Evolutionary conservation across 495 filamentous ascomycete genomes (phyloP), one percentile per base, ranked within the genome.

Genomic region (Trichoderma gamsii): DNA sequence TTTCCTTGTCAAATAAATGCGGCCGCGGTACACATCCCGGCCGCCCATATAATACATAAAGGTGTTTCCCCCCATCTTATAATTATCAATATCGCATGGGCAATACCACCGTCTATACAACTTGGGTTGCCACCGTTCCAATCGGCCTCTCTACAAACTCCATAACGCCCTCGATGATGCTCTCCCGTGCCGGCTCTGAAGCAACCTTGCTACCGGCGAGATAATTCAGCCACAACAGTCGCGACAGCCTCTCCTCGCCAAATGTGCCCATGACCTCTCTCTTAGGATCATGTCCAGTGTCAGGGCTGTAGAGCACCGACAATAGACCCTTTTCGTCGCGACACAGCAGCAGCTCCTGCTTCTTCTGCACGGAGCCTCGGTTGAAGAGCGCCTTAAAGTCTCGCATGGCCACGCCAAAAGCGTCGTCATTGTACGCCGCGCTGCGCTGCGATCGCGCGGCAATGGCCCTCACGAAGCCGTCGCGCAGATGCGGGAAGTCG

Each of bases 211-310:
- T 90, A 9, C 93, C 96, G 23, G 87, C 92, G 44, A 99, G 77
- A 78, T 97, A 99, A 68, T 90, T 89, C 75, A 97, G 78, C 95
- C 94, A 98, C 23, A 98, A 80, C 68, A 92, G 80, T 67, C 91
- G 85, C 66, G 88, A 88, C 12, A 98, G 79, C 66, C 93, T 81
- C 82, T 93, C 90, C 75, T 98, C 95, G 4, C 75, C 71, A 0
- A 97, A 86, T 1, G 80, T 78, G 0, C 93, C 93, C 73, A 96
- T 70, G 65, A 78, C 44, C 67, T 76, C 73, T 75, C 80, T 82
- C 66, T 77, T 74, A 56, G 77, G 72, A 43, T 77, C 78, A 70
- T 76, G 79, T 32, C 73, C 78, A 74, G 75, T 78, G 73, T 80
- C 82, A 65, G 80, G 80, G 71, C 93, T 87, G 73, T 88, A 92